Base-by-base conservation (phyloP, 176 grass and related monocot genomes). In the Coix lacrymajobi region DNA sequence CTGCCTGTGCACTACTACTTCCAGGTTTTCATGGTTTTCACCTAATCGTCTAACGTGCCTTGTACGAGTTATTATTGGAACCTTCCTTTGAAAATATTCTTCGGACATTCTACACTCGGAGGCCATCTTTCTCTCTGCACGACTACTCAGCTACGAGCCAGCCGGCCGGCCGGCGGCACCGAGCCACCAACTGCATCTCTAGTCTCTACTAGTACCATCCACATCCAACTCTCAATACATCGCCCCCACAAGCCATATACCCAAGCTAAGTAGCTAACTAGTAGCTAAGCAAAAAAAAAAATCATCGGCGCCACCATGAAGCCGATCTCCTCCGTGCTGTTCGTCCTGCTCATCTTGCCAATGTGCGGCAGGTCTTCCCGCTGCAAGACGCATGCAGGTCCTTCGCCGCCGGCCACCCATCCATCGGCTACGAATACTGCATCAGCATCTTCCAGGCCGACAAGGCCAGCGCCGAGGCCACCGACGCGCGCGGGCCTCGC, bases 391-490 rank as follows among this genome's bases (percentile, higher is more conserved):
- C 84, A 11, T 97, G 94, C 63, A 85, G 76, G 52, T 15, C 77
- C 61, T 76, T 93, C 81, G 80, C 73, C 45, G 69, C 46, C 44
- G 80, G 41, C 44, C 29, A 83, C 73, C 84, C 86, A 1, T 69
- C 62, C 8, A 54, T 87, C 81, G 75, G 62, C 75, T 77, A 91
- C 77, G 85, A 85, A 49, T 87, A 89, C 73, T 97, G 94, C 82
- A 26, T 92, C 20, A 84, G 19, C 29, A 73, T 79, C 8, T 89
- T 97, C 85, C 74, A 71, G 34, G 26, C 79, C 29, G 87, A 88
- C 71, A 67, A 56, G 12, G 49, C 58, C 32, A 89, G 85, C 66
- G 71, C 85, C 25, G 51, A 78, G 8, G 75, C 75, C 8, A 58
- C 63, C 11, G 66, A 85, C 70, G 26, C 66, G 57, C 52, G 58